Conservation (phyloP, 805 yeast genomes). For the Pichia californica region DNA sequence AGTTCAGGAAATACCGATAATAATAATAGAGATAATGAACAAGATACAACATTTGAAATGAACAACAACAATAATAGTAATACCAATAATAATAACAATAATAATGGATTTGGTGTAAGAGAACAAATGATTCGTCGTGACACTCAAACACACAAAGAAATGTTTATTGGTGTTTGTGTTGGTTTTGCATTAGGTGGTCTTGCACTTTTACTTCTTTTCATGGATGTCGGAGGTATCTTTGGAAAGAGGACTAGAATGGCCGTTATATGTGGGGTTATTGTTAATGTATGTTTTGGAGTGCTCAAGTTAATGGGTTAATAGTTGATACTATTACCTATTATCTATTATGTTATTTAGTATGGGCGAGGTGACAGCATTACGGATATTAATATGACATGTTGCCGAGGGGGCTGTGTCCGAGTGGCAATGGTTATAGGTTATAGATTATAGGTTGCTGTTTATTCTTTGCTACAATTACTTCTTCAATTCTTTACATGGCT, state of each 20-base stretch:
- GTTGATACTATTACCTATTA: too few relatives aligned
- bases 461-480: too few relatives aligned
- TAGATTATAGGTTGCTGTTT: too few relatives aligned
- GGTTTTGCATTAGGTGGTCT: slow-evolving; percentile 76
- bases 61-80: background rate
- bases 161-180: slow-evolving; percentile 60
- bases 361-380: too few relatives aligned
- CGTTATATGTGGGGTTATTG: slow-evolving; percentile 60
- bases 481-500: too few relatives aligned
- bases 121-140: slow-evolving; percentile 14
- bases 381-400: too few relatives aligned
- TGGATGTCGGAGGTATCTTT: slow-evolving; percentile 50
- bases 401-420: too few relatives aligned
- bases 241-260: slow-evolving; percentile 61
- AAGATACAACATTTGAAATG: background rate
- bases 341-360: too few relatives aligned
- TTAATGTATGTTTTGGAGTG: slow-evolving; percentile 64
- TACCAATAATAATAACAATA: background rate
- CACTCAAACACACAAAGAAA: slow-evolving; percentile 47
- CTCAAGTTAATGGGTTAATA: slow-evolving; percentile 36
- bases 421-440: too few relatives aligned
- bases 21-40: background rate
- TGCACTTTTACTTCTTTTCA: slow-evolving; percentile 55
- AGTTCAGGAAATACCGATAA: slow-evolving; percentile 5
- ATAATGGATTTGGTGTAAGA: background rate